These are phyloP conservation scores for Leccinum fallax DNA, from an alignment of 1,284 basidiomycete genomes.

Conservation along the genomic window DNA sequence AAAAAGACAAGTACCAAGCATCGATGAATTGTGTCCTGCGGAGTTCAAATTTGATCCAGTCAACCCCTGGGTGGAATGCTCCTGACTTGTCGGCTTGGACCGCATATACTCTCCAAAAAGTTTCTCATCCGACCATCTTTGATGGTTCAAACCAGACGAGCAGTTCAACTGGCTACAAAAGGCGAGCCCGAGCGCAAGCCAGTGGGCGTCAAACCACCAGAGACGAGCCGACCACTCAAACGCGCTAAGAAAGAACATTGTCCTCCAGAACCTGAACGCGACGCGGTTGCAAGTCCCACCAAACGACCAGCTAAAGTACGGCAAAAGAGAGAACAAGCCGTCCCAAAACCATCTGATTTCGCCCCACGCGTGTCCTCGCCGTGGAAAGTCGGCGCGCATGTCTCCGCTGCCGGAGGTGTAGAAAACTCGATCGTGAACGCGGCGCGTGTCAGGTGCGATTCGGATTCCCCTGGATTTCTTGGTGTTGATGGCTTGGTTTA, in stretches of 20 bases:
- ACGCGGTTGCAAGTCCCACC: neutral
- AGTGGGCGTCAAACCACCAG: neutral
- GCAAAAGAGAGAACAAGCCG: conserved; percentile 1
- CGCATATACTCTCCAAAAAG: neutral
- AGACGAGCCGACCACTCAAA: conserved; percentile 13
- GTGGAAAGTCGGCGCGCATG: conserved; percentile 83
- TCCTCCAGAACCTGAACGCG: conserved; percentile 1
- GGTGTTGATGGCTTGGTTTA: neutral
- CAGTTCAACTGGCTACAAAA: conserved; percentile 3
- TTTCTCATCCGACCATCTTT: neutral
- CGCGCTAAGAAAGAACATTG: conserved; percentile 10
- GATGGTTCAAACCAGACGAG: conserved; percentile 24
- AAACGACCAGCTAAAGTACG: conserved; percentile 15
- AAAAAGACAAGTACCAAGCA: conserved; percentile 23
- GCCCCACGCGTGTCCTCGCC: conserved; percentile 36
- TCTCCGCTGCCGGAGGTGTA: conserved; percentile 78
- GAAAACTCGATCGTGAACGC: conserved; percentile 77
- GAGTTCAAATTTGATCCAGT: neutral
- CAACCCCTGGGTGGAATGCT: neutral
- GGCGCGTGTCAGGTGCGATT: conserved; percentile 62
- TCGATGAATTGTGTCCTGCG: neutral
- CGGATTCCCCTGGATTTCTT: neutral
- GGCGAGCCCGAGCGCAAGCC: neutral
- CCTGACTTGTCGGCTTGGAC: neutral
- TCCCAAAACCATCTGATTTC: conserved; percentile 21